Evolutionary conservation across 1,139 yeast species (phyloP), one percentile per base, ranked within the genome.

Genomic region (Entelexis sorbosivorans): DNA sequence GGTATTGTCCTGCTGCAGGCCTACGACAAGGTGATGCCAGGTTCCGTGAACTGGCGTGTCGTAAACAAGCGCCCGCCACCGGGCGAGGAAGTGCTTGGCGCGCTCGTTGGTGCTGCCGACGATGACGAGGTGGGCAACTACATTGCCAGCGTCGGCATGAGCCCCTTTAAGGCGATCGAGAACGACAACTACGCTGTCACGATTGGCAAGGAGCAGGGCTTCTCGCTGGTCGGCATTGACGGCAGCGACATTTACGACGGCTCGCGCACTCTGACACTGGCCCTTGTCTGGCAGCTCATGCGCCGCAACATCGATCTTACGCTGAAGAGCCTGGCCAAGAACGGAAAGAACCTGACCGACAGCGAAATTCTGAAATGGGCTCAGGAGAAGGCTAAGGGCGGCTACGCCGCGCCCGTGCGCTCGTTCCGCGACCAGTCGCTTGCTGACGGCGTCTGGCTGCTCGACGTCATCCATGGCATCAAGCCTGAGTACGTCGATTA

Each of bases 201-300:
- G 62, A 77, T 93, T 48, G 99, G 99, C 61, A 88, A 89, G 68
- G 84, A 89, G 38, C 85, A 86, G 66, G 79, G 82, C 51, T 91
- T 93, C 68, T 88, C 97, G 1, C 75, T 91, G 52, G 99, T 91
- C 47, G 98, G 98, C 60, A 93, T 91, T 59, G 98, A 91, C 68
- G 99, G 99, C 49, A 87, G 96, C 7, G 98, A 91, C 69, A 91
- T 91, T 60, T 85, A 87, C 45, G 98, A 91, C 67, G 97, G 97
- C 59, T 83, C 83, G 64, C 86, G 84, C 65, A 75, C 93, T 50
- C 76, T 93, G 60, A 87, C 95, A 0, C 75, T 93, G 61, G 98
- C 94, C n/a, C 77, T 91, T 56, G 97, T 91, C 38, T 91, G 99
- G 99, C 99, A 91, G 73, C 76, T 91, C 63, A 91, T 91, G 99